Percentiles rank a stretch among this genome's conserved stretches.
phyloP scores from a whole-genome alignment of 2,329 filamentous ascomycete genomes.

The Teratosphaeriaceae sp. region DNA sequence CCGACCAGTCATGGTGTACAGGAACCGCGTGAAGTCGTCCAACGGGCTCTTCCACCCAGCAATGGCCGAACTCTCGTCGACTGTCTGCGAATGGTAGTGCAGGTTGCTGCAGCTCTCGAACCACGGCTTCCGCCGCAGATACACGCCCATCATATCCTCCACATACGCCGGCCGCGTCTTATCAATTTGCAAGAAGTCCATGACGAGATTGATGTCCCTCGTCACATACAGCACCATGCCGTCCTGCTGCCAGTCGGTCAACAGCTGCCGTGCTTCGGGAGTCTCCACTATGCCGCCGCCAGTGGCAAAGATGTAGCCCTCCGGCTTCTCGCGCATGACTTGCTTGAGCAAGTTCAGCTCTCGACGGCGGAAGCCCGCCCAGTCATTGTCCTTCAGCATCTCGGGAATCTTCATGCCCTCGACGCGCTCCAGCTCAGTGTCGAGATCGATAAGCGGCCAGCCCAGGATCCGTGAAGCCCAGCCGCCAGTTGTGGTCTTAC shows the following conservation, averaged over 20 bases:
- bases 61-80: constrained; percentile 35
- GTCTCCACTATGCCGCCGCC: constrained; percentile 91
- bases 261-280: constrained; percentile 67
- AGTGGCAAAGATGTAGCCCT: constrained; percentile 80
- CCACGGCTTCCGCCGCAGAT: constrained; percentile 80
- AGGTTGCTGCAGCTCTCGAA: constrained; percentile 91
- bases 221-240: constrained; percentile 84
- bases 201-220: constrained; percentile 77
- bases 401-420: constrained; percentile 75
- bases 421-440: constrained; percentile 73
- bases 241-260: constrained; percentile 68
- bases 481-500: constrained; percentile 86
- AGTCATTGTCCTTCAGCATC: constrained; percentile 70
- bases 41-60: constrained; percentile 29
- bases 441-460: constrained; percentile 77
- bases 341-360: constrained; percentile 70
- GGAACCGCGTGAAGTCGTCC: constrained; percentile 65
- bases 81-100: constrained; percentile 77
- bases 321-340: constrained; percentile 66
- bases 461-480: constrained; percentile 74
- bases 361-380: constrained; percentile 78
- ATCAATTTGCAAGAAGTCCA: constrained; percentile 82
- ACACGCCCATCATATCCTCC: constrained; percentile 87
- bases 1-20: constrained; percentile 61
- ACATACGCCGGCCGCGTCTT: constrained; percentile 88